phyloP scores from a whole-genome alignment of 1,284 basidiomycete genomes.

The Entoloma clypeatum region DNA sequence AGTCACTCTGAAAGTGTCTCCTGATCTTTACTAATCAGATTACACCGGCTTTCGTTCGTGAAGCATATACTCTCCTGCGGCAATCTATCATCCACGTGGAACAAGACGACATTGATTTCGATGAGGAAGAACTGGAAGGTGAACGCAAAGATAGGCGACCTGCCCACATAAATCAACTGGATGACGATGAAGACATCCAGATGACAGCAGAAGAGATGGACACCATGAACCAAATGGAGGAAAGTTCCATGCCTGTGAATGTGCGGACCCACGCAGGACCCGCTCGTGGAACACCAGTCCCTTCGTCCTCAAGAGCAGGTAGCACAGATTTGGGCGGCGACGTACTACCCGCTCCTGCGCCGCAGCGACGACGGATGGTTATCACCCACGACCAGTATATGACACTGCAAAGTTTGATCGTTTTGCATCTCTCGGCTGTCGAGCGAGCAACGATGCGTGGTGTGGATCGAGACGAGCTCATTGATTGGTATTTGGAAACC shows the following conservation, averaged over 20 bases:
- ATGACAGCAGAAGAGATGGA: constrained; percentile 59
- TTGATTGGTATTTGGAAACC: constrained; percentile 95
- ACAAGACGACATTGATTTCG: constrained; percentile 97
- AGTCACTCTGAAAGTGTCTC: background rate
- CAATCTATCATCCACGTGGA: constrained; percentile 99
- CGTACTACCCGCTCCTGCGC: constrained; percentile 32
- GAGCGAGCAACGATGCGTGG: constrained; percentile 80
- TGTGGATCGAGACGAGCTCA: constrained; percentile 83
- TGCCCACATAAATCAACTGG: constrained; percentile 32
- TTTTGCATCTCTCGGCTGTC: constrained; percentile 76
- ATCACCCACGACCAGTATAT: constrained; percentile 97
- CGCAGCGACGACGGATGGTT: constrained; percentile 74
- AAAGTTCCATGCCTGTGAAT: constrained; percentile 45
- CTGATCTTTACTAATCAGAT: constrained; percentile 51
- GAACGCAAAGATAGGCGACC: constrained; percentile 40
- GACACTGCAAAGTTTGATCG: constrained; percentile 84
- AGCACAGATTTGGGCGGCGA: constrained; percentile 31
- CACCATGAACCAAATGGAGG: constrained; percentile 57
- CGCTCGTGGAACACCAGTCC: constrained; percentile 28
- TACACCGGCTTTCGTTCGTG: constrained; percentile 88
- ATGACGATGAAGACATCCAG: constrained; percentile 54
- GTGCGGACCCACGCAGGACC: constrained; percentile 31
- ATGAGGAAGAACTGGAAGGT: constrained; percentile 81
- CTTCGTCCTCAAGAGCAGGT: constrained; percentile 39
- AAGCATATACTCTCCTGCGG: constrained; percentile 90